Percentiles rank a stretch among this genome's conserved stretches.
Conservation (phyloP, 192 early-diverging fungal species). For the Chytriomyces sp. region DNA sequence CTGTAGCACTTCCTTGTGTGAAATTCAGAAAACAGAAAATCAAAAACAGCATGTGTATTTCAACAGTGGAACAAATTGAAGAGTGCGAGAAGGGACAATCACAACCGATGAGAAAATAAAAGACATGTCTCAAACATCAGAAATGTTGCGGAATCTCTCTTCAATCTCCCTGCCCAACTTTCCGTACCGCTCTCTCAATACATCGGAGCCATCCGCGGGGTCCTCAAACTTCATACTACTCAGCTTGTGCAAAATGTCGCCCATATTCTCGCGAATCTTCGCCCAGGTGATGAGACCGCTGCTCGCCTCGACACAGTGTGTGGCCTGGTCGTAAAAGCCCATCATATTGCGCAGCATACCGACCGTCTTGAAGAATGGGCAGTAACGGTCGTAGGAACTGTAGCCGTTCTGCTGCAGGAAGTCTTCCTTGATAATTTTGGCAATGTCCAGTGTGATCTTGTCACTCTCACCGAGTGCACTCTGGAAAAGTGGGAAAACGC, state of each 20-base stretch:
- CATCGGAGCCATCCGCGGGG: conserved; percentile 92
- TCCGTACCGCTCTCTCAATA: conserved; percentile 83
- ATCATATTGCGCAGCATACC: conserved; percentile 99
- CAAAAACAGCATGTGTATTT: too few species aligned
- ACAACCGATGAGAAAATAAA: too few species aligned
- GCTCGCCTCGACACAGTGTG: conserved; percentile 91
- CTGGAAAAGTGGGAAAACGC: conserved; percentile 20
- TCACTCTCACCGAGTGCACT: conserved; percentile 88
- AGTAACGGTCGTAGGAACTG: conserved; percentile 97
- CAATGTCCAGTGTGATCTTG: conserved; percentile 98
- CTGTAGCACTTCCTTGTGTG: too few species aligned
- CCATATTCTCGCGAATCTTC: conserved; percentile 90
- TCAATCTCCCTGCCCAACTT: conserved; percentile 89
- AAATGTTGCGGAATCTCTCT: conserved; percentile 28
- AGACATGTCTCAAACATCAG: conserved; percentile 9
- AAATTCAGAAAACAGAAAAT: too few species aligned
- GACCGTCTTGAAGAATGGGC: conserved; percentile 99
- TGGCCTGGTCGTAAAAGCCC: conserved; percentile 92
- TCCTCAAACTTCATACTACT: conserved; percentile 99
- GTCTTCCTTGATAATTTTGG: conserved; percentile 98
- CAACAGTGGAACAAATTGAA: too few species aligned
- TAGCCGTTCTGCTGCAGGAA: conserved; percentile 99
- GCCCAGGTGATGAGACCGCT: conserved; percentile 90
- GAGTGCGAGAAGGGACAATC: too few species aligned
- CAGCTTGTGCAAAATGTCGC: conserved; percentile 93